Base-by-base conservation (phyloP, 805 yeast species). In the Metschnikowia koreensis region DNA sequence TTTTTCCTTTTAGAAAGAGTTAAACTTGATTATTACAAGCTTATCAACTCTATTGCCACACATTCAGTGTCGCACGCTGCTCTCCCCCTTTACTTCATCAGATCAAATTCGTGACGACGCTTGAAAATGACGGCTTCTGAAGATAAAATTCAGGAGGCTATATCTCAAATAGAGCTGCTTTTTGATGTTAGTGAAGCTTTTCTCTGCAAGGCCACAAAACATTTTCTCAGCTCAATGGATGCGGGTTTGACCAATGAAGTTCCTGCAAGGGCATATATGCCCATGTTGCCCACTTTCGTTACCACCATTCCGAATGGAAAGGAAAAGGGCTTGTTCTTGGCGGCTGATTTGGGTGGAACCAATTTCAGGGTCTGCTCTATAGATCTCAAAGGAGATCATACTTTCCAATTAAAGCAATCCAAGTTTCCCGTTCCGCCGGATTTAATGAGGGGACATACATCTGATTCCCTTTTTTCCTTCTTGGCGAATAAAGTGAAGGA, bases 301-400 rank as follows among this genome's bases (percentile, higher is more conserved):
- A 89, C 97, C 8, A 77, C 81, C 10, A 80, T 89, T 51, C 99
- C 99, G 22, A 80, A 79, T 41, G 99, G 99, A 41, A 76, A 80
- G 44, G 99, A 93, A 67, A 76, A 75, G 50, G 98, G 98, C 42
- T 75, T 88, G 38, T 82, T 79, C 56, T 73, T 93, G 54, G 98
- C 98, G 49, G 96, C 94, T 5, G 98, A 93, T 66, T 77, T 93
- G 48, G 99, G 99, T 56, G 98, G 98, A 46, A 92, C 98, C 52
- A 92, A 94, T 68, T 90, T 93, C 72, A 80, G 99, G 63, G 97
- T 94, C 27, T 91, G 97, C 66, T 90, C 97, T 1, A 92, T 93
- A 31, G 67, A 77, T 37, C 77, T 93, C 60, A 75, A 79, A 46
- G 96, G 96, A 48, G 84, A 84, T 63, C 89, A 88, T 59, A 84